phyloP scores from a whole-genome alignment of 1,139 yeast species.

The Taphrina flavorubra region DNA sequence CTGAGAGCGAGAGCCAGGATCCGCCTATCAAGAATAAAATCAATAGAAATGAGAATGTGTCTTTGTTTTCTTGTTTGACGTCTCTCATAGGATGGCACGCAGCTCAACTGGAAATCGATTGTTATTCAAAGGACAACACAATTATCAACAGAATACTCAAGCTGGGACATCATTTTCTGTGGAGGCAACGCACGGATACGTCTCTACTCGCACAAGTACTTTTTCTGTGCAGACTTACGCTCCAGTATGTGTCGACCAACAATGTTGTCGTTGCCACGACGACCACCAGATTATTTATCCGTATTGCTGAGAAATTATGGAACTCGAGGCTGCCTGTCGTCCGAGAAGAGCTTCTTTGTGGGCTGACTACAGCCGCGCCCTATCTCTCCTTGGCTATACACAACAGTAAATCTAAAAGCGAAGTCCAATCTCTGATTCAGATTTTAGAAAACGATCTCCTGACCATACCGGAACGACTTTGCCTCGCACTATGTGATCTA shows the following conservation, averaged over 20 bases:
- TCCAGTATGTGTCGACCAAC: neutral
- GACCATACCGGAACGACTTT: neutral
- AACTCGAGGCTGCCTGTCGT: neutral
- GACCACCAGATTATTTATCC: neutral
- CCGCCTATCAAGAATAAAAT: neutral
- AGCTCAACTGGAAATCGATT: neutral
- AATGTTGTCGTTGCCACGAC: neutral
- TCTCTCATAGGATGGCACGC: slow-evolving; percentile 3
- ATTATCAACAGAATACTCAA: neutral
- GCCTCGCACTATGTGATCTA: neutral
- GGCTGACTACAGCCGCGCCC: slow-evolving; percentile 12
- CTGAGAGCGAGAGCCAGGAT: neutral
- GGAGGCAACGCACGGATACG: neutral
- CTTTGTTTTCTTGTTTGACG: slow-evolving; percentile 2
- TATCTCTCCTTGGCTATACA: neutral
- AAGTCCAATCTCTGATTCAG: neutral
- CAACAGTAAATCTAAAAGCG: neutral
- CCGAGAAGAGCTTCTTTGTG: slow-evolving; percentile 14
- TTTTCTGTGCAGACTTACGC: neutral
- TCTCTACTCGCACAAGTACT: neutral
- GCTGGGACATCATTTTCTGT: neutral
- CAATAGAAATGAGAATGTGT: neutral
- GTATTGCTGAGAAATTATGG: slow-evolving; percentile 16
- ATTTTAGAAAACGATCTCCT: neutral
- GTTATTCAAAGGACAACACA: neutral